Evolutionary conservation across 306 rosid species (phyloP), one percentile per base, ranked within the genome.

Genomic region (Malus sieversii): DNA sequence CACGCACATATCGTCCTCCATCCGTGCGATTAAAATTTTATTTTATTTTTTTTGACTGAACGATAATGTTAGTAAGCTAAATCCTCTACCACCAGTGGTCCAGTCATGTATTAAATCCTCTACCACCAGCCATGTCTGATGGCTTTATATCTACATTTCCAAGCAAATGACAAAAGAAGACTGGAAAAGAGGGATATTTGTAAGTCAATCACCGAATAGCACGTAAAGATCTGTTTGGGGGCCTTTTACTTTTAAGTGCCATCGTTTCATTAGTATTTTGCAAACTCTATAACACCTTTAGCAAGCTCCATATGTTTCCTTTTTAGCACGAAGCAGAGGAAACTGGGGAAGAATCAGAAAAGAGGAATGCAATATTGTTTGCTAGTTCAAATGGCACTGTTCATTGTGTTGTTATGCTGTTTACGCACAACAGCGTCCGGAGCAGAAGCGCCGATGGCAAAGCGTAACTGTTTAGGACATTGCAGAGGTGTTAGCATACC

Each of bases 401-500:
- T 63, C 27, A 4, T 60, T 60, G 0, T 73, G 19, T 23, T 73
- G 20, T 73, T 38, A 22, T 58, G 68, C 40, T 4, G 3, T 15
- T 2, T 27, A 23, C 44, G 15, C 10, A 19, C 53, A 33, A 38
- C 65, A 12, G 44, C 20, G 33, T 25, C 66, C 1, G 33, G 4
- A 38, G 8, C 35, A 53, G 48, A 33, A 25, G 6, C n/a, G 2
- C 73, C 55, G 19, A 20, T 38, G 18, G 77, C 51, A 18, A 29
- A 66, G 12, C 16, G 6, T 5, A 20, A 14, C 45, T 78, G 82
- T 60, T 0, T 0, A 40, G 6, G 45, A 15, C 16, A 0, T 23
- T 78, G 82, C 29, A 69, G 82, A 40, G 1, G 4, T 40, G 38
- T 78, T 4, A 52, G 1, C 16, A 72, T 78, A 1, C 77, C 82